Percentiles rank a stretch among this genome's conserved stretches.
These are phyloP conservation scores for Apiotrichum gamsii DNA, from an alignment of 1,284 basidiomycete genomes.

Conservation along the genomic window DNA sequence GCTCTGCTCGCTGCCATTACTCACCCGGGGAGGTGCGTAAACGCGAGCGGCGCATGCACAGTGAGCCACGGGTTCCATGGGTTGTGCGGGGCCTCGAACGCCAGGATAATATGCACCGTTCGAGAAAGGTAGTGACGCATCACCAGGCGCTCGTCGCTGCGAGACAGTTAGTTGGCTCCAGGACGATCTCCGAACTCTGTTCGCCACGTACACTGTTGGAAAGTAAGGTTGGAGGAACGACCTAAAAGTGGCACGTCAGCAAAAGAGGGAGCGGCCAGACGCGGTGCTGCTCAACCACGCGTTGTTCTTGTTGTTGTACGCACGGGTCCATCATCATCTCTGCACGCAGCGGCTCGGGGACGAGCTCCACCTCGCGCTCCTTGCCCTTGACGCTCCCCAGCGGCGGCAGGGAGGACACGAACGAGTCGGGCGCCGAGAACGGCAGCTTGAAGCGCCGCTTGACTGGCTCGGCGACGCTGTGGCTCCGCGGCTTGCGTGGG, in stretches of 20 bases:
- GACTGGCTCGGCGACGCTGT: conserved; percentile 17
- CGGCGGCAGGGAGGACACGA: conserved; percentile 16
- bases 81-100: conserved; percentile 23
- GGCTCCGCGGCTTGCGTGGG: conserved; percentile 15
- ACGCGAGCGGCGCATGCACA: conserved; percentile 34
- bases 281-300: not conserved
- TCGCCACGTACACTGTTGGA: conserved; percentile 31
- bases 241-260: conserved; percentile 6
- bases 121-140: conserved; percentile 37
- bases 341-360: conserved; percentile 25
- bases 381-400: conserved; percentile 23
- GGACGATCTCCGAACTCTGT: no score
- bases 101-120: conserved; percentile 35
- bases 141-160: conserved; percentile 36
- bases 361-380: conserved; percentile 19
- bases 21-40: conserved; percentile 31
- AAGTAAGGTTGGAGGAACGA: conserved; percentile 41
- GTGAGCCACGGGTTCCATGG: conserved; percentile 40
- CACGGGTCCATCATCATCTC: conserved; percentile 41
- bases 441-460: conserved; percentile 19
- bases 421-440: conserved; percentile 18
- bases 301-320: no score
- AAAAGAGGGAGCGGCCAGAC: conserved; percentile 1
- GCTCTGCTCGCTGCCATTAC: no score
- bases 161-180: not conserved